Base-by-base conservation (phyloP, 345 rosid genomes). In the Gossypioides kirkii region DNA sequence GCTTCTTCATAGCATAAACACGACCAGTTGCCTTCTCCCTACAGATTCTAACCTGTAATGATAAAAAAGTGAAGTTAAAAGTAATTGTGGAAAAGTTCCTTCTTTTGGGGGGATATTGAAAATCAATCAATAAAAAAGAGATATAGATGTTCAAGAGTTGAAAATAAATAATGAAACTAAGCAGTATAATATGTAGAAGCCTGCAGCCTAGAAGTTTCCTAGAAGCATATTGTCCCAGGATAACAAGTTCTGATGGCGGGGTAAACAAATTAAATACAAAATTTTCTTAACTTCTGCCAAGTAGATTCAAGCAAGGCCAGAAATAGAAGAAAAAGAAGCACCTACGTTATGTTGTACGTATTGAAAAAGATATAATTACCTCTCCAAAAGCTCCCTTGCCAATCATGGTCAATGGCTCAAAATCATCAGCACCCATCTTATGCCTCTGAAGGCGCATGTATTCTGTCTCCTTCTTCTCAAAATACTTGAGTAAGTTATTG, bases 371-470 rank as follows among this genome's bases (percentile, higher is more conserved):
- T 10, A 65, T 23, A 66, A 23, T n/a, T 73, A 93, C 98, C 98
- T 94, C 98, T 74, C 98, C 98, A 75, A 94, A 94, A 73, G 97
- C 98, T 38, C 98, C 98, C 83, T 90, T 94, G 63, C 98, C 98
- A 83, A 94, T 94, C 97, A 94, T 94, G 63, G 98, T 94, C 87
- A 94, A 82, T 45, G 93, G 97, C 85, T 94, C 98, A 76, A 94
- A 94, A 84, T 94, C 98, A 81, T 94, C 98, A 79, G 97, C 90
- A 61, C 97, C 97, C 97, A 94, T 94, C 80, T 94, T 94, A 86
- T 92, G 98, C 81, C 98, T 87, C 81, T 89, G 97, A 71, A 90
- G 89, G 16, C 95, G 98, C 98, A 94, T 94, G 84, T 89, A 94
- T 77, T 94, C 98, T 59, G 93, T 90, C 85, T 94, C 98, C 80